Base-by-base conservation (phyloP, 2,329 filamentous ascomycete species). In the Trichoderma semiorbis region DNA sequence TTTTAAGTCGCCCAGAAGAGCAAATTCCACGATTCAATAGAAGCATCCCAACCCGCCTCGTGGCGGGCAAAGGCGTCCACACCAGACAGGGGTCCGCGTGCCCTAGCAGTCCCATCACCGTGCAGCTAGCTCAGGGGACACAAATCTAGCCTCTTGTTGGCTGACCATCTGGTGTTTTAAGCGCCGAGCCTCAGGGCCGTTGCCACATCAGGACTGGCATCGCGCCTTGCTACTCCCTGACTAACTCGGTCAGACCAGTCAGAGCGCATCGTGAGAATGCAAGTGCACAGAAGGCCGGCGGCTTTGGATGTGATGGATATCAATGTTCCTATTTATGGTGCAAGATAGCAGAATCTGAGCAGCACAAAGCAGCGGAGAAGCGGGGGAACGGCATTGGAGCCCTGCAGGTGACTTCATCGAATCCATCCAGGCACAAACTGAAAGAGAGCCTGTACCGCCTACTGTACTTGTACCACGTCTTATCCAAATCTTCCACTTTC, bases 111-210 rank as follows among this genome's bases (percentile, higher is more conserved):
- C 57, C 70, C 70, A 68, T 72, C 63, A 72, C 63, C 70, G 30
- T 36, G 65, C 65, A 69, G 62, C 65, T 68, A 61, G 34, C 34
- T 58, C 68, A 72, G 68, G 71, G 67, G 71, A 71, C 28, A 34
- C 68, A 57, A 66, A 26, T 62, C 68, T 32, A 30, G 21, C 32
- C 39, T 71, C 68, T 71, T 58, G 71, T 72, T 72, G 71, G 71
- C 39, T 73, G 58, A 66, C 64, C 28, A 18, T 58, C 55, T 67
- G 2, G 43, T 58, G 53, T 73, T 65, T 74, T 77, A 77, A 77
- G 76, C 76, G 76, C 76, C 75, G 74, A 71, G 55, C 39, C 68
- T 66, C 50, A 57, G 47, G 21, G 32, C 58, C 58, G 60, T 65
- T 65, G 60, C 71, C 71, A 3, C 71, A 69, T 72, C 66, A 72